phyloP scores from a whole-genome alignment of 352 stramenopile species.

The Phytophthora pseudosyringae region DNA sequence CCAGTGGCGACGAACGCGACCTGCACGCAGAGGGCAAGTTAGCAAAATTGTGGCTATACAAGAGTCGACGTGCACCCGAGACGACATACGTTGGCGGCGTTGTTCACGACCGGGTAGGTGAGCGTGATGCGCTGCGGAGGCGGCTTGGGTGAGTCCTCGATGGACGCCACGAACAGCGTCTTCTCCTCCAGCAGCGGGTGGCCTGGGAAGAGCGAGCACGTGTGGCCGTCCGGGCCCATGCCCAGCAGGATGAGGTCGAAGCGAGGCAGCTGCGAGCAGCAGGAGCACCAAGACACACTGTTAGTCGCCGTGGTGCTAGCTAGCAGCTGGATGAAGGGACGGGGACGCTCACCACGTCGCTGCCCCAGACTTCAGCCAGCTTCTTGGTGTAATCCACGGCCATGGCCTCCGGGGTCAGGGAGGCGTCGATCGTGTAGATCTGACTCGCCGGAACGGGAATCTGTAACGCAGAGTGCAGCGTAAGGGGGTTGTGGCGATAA shows the following conservation, averaged over 20 bases:
- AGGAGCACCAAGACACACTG: constrained; percentile 3
- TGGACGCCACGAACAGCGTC: constrained; percentile 90
- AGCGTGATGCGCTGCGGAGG: constrained; percentile 97
- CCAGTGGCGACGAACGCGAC: constrained; percentile 93
- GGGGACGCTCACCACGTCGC: constrained; percentile 54
- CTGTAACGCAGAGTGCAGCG: constrained; percentile 4
- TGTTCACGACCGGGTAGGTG: constrained; percentile 96
- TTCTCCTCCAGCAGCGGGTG: constrained; percentile 93
- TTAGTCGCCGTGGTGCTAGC: constrained; percentile 4
- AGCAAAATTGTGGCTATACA: constrained; percentile 4
- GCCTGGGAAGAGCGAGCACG: constrained; percentile 97
- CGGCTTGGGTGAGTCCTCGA: constrained; percentile 98
- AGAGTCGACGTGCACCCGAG: neutral
- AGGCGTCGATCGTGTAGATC: constrained; percentile 94
- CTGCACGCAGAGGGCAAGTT: constrained; percentile 45
- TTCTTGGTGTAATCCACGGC: constrained; percentile 81
- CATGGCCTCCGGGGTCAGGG: constrained; percentile 61
- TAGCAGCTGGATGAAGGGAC: neutral
- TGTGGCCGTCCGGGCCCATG: constrained; percentile 98
- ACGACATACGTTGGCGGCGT: constrained; percentile 76
- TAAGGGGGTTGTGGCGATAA: neutral
- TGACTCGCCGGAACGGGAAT: constrained; percentile 50
- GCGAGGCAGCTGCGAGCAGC: constrained; percentile 64
- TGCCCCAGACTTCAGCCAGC: constrained; percentile 67
- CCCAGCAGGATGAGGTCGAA: constrained; percentile 97